A percentile compares a stretch with the other conserved stretches of the same genome.
Evolutionary conservation across 1,284 basidiomycete genomes (phyloP).

Genomic region (Trichosporon sp.): DNA sequence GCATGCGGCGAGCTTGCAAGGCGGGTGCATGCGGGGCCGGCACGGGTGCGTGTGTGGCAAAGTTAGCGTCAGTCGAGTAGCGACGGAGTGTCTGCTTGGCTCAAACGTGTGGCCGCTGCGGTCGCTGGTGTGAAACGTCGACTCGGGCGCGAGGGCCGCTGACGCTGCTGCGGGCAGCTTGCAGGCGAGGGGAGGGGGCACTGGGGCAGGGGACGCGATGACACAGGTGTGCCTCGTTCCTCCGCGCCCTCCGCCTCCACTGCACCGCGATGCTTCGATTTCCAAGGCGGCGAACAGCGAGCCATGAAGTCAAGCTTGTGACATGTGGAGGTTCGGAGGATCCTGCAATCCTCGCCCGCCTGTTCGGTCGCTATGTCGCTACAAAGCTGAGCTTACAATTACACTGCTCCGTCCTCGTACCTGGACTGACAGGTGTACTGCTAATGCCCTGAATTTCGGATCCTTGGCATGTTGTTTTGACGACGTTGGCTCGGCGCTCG

Average conservation of each 20-base stretch:
- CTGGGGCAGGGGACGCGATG: not conserved
- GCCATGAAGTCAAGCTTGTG: not conserved
- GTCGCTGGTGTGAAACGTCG: not conserved
- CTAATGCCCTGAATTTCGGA: not conserved
- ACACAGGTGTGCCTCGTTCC: not conserved
- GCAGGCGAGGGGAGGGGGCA: not conserved
- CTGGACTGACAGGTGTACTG: not conserved
- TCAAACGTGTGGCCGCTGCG: not conserved
- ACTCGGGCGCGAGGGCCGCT: not conserved
- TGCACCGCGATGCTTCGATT: not conserved
- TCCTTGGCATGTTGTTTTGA: slow-evolving; percentile 13
- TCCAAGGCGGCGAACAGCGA: not conserved
- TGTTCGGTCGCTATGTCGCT: not conserved
- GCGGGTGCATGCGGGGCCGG: not conserved
- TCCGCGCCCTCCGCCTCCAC: not conserved
- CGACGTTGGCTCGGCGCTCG: not conserved
- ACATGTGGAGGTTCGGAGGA: not conserved
- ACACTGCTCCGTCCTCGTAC: not conserved
- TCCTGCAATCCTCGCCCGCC: too few relatives aligned
- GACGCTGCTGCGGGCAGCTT: not conserved
- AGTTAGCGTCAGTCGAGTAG: not conserved
- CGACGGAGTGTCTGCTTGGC: not conserved
- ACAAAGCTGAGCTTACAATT: not conserved
- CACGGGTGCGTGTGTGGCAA: not conserved
- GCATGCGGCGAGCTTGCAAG: not conserved